Base-by-base conservation (phyloP, 2,329 filamentous ascomycete genomes). In the Trichoderma hamatum region DNA sequence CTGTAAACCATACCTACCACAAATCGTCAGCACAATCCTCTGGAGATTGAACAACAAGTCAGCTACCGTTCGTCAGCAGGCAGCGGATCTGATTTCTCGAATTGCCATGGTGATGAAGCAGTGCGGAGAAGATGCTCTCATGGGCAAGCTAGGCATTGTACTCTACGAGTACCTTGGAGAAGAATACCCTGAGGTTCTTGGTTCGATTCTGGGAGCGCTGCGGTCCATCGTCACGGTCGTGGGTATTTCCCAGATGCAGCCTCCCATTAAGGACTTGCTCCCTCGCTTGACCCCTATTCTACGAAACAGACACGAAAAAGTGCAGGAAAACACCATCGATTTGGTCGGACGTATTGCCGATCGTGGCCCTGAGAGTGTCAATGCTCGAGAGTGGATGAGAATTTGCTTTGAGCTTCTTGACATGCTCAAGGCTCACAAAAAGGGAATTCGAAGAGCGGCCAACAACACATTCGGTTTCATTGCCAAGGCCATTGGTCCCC, bases 381-480 rank as follows among this genome's bases (percentile, higher is more conserved):
- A 97, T 77, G 94, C 96, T 16, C 89, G 96, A 76, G 96, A 99
- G 81, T 99, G 96, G 96, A 99, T 99, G 96, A 90, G 96, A 78
- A 99, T 99, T 79, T 99, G 96, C 83, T 99, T 99, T 80, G 96
- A 99, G 83, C 85, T 99, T 66, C 89, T 99, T 34, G 96, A 99
- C 82, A 99, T 99, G 96, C 88, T 99, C 76, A 99, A 99, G 82
- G 96, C 96, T 7, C 96, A 99, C 85, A 99, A 99, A 83, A 99
- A 99, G 86, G 96, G 96, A 73, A 99, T 99, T 74, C 92, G 96
- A 73, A 91, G 96, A 80, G 96, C 96, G 26, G 96, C 96, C 75
- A 99, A 99, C 88, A 99, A 99, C 84, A 99, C 96, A 0, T 99
- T 99, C 76, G 96, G 96, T 79, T 99, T 97, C 86, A 99, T 99